Base-by-base conservation (phyloP, 371 early-diverging fungal genomes). In the Coelomomyces lativittatus region DNA sequence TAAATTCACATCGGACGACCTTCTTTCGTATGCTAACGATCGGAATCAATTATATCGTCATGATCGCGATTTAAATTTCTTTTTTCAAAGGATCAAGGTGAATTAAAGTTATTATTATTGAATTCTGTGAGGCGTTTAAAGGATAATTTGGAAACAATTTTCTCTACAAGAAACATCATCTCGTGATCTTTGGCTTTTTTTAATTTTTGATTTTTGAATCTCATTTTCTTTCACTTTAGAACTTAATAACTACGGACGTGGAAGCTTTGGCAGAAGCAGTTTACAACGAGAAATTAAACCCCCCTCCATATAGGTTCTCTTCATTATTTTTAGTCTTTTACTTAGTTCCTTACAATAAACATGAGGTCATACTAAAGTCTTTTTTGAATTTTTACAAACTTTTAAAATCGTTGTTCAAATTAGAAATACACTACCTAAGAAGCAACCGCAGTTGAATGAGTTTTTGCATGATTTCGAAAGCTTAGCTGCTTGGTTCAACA, bases 381-480 rank as follows among this genome's bases (percentile, higher is more conserved):
- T 12, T n/a, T n/a, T n/a, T n/a, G n/a, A n/a, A n/a, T n/a, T n/a
- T n/a, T n/a, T n/a, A n/a, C n/a, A n/a, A n/a, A n/a, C n/a, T n/a
- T n/a, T n/a, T n/a, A n/a, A n/a, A n/a, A n/a, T n/a, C n/a, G n/a
- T n/a, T n/a, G n/a, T n/a, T n/a, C n/a, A n/a, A n/a, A n/a, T 9
- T 41, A 30, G 43, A 19, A 11, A 19, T 15, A 8, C 43, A 1
- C 12, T 30, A 6, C 43, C 43, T 2, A 17, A 28, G 12, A 41
- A 41, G 28, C n/a, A 27, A 10, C 51, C 73, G 3, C 52, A 51
- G 44, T 44, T 61, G 15, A 63, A 67, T 36, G 69, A 72, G 39
- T 67, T 67, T 44, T 27, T 72, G 8, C 59, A 57, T 10, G 69
- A 68, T 37, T 72, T 61, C 38, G 67, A 72, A 35, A 46, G 57